Base-by-base conservation (phyloP, 352 stramenopile genomes). In the Pythium utonaiense region DNA sequence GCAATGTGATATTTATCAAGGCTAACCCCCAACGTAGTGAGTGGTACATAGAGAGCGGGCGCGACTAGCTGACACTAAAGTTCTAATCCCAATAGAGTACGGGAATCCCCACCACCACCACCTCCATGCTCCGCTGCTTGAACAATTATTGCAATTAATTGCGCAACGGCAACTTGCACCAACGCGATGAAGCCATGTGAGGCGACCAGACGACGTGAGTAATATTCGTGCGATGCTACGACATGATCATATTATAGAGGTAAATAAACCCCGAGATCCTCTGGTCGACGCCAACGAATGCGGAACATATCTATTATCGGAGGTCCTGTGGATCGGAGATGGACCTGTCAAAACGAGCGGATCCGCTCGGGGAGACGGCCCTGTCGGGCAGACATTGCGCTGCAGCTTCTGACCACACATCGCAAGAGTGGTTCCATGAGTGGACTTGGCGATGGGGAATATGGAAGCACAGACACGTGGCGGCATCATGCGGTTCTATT, bases 1-100 rank as follows among this genome's bases (percentile, higher is more conserved):
- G 7, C 12, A 19, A 14, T 7, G 25, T 21, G 28, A 21, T 64
- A 64, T 64, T 64, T 64, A 64, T 52, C 34, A 14, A 38, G 19
- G 19, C 9, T 27, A 27, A 9, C 28, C 28, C 28, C 28, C 28
- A 33, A 5, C 5, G 5, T 33, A 33, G 28, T 33, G 28, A 33
- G 28, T 13, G 12, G 28, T 54, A 21, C 28, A 42, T 38, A 28
- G 48, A 41, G 25, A 54, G 19, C n/a, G 10, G 27, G 27, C n/a
- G 48, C 31, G 48, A 25, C 24, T 25, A 53, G 24, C 45, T 17
- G 34, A 41, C 34, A 41, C 34, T 41, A 41, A 25, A 47, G n/a
- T 47, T 21, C 48, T 34, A 38, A 57, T 36, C 51, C 22, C 42
- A 50, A 50, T 50, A 50, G 42, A 50, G 22, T 50, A 21, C 10